Evolutionary conservation across 2,329 filamentous ascomycete genomes (phyloP), one percentile per base, ranked within the genome.

Genomic region (Thermoascus crustaceus): DNA sequence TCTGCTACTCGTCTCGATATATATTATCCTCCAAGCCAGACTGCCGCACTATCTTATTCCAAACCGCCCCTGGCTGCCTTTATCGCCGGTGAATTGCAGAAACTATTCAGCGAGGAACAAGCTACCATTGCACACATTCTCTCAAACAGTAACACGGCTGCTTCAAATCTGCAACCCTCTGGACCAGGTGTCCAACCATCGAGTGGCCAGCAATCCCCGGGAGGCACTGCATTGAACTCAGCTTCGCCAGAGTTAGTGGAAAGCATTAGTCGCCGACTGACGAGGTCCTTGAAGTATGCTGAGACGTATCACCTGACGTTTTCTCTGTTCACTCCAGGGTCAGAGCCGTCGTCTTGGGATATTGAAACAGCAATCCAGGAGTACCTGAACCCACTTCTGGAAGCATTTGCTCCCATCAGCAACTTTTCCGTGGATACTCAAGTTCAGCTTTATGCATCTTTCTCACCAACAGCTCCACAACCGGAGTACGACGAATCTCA

Each of bases 401-500:
- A 84, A 27, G 79, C 86, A 17, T 75, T 96, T 18, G 75, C 78
- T 0, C 72, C 81, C 1, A 93, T 95, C 46, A 91, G 88, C 67
- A 89, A 93, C 57, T 96, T 98, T 53, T 94, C 88, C 9, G 81
- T 96, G 32, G 88, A 96, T 55, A 94, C 87, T 0, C 91, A 98
- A 62, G 84, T 98, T 2, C 91, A 98, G 62, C 73, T 96, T 0
- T 95, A 94, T 55, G 89, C 91, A 4, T 68, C 68, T 2, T 75
- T 80, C 42, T 76, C 78, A 1, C 75, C 76, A 1, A 78, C 75
- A 2, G 71, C 80, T 11, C 72, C 68, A 5, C 61, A 65, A 3
- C 78, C 78, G 1, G 65, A 72, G 30, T 76, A 69, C 39, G 69
- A 77, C 36, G 60, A 69, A 16, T 39, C 56, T 1, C 59, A 59